These are phyloP conservation scores for Colletotrichum tamarilloi DNA, from an alignment of 2,329 filamentous ascomycete species.

Conservation along the genomic window DNA sequence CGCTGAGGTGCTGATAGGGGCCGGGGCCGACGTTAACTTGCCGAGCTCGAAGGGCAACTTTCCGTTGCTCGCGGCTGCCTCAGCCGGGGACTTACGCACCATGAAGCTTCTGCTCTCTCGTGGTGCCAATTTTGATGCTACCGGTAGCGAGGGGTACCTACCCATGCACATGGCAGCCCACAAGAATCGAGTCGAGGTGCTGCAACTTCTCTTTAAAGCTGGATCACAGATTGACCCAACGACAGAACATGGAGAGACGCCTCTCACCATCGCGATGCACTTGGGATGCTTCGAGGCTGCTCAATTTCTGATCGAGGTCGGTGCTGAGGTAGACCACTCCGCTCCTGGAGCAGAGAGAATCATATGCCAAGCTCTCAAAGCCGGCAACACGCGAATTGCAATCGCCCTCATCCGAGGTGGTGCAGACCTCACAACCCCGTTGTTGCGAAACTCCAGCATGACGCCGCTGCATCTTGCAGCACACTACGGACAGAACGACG, in stretches of 20 bases:
- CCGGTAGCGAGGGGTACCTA: slow-evolving; percentile 34
- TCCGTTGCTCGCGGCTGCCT: slow-evolving; percentile 56
- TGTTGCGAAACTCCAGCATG: slow-evolving; percentile 37
- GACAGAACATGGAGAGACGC: slow-evolving; percentile 40
- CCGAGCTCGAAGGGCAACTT: slow-evolving; percentile 34
- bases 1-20: slow-evolving; percentile 34
- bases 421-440: slow-evolving; percentile 34
- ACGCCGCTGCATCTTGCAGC: slow-evolving; percentile 46
- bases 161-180: slow-evolving; percentile 41
- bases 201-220: slow-evolving; percentile 38
- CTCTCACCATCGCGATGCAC: slow-evolving; percentile 39
- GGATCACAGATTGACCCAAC: slow-evolving; percentile 36
- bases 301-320: slow-evolving; percentile 36
- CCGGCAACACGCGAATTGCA: slow-evolving; percentile 32
- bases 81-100: slow-evolving; percentile 52
- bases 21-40: slow-evolving; percentile 38
- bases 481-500: slow-evolving; percentile 40
- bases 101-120: slow-evolving; percentile 36
- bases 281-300: slow-evolving; percentile 38
- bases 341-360: slow-evolving; percentile 27
- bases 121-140: slow-evolving; percentile 34
- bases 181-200: slow-evolving; percentile 37
- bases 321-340: slow-evolving; percentile 37
- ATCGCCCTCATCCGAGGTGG: slow-evolving; percentile 37
- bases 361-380: slow-evolving; percentile 35